Percentiles rank a stretch among this genome's conserved stretches.
Evolutionary conservation across 2,329 filamentous ascomycete genomes (phyloP).

Genomic region (Aspergillus sojae): DNA sequence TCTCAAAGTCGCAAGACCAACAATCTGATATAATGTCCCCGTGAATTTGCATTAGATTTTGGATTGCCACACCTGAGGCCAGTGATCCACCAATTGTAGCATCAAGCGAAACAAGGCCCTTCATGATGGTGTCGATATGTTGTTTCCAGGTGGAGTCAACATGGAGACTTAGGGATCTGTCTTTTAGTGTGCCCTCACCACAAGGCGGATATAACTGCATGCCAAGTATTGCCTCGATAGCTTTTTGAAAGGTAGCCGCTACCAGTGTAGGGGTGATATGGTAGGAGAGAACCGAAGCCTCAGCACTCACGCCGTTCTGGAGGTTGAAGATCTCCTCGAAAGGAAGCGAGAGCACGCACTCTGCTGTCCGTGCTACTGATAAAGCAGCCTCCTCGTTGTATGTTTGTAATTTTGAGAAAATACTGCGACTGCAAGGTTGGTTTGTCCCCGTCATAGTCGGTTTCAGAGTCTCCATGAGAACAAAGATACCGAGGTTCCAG

Average conservation of each 20-base stretch:
- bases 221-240: slow-evolving; percentile 18
- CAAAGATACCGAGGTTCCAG: slow-evolving; percentile 26
- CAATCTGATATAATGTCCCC: slow-evolving; percentile 27
- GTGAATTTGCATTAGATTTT: slow-evolving; percentile 17
- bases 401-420: background rate
- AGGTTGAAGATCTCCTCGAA: slow-evolving; percentile 21
- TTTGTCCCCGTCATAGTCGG: background rate
- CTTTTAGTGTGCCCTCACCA: no score
- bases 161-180: background rate
- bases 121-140: slow-evolving; percentile 23
- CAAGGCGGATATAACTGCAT: background rate
- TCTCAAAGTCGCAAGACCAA: slow-evolving; percentile 21
- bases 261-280: slow-evolving; percentile 26
- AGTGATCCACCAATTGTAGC: slow-evolving; percentile 28
- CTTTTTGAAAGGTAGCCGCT: slow-evolving; percentile 17
- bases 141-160: slow-evolving; percentile 11
- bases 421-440: background rate
- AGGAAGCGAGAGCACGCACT: slow-evolving; percentile 16
- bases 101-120: slow-evolving; percentile 25
- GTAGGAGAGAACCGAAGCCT: slow-evolving; percentile 24
- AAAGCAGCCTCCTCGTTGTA: slow-evolving; percentile 12
- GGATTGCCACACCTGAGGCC: slow-evolving; percentile 11
- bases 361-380: slow-evolving; percentile 16
- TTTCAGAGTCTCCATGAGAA: slow-evolving; percentile 17
- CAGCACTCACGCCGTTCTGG: slow-evolving; percentile 23